Percentiles rank a stretch among this genome's conserved stretches.
phyloP scores from a whole-genome alignment of 495 filamentous ascomycete genomes.

The Penicillium samsonianum region DNA sequence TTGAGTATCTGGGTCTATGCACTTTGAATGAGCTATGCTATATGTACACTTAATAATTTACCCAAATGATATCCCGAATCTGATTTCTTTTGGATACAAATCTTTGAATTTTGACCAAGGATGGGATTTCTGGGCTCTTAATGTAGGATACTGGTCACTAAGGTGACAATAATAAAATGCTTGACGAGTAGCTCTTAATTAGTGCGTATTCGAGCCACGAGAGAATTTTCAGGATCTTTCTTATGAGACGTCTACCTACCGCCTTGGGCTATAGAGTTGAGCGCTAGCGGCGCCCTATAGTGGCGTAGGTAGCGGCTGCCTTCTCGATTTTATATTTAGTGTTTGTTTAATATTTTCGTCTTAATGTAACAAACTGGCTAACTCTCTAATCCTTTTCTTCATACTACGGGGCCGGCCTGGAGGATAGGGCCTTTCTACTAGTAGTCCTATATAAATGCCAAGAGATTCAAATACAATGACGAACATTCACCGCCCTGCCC shows the following conservation, averaged over 20 bases:
- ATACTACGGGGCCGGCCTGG: too few relatives aligned
- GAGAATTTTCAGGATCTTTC: not conserved
- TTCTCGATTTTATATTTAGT: too few relatives aligned
- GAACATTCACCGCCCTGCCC: conserved; percentile 6
- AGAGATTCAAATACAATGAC: conserved; percentile 9
- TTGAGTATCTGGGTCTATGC: not conserved
- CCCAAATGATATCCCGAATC: not conserved
- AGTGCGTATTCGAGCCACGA: not conserved
- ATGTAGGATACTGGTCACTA: not conserved
- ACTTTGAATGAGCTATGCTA: not conserved
- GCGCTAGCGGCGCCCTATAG: too few relatives aligned
- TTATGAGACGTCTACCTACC: not conserved
- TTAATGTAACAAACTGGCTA: too few relatives aligned
- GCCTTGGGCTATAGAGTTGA: too few relatives aligned
- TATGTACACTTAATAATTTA: not conserved
- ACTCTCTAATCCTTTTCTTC: too few relatives aligned
- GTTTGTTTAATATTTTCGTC: too few relatives aligned
- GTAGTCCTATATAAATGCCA: not conserved
- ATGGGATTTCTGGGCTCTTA: not conserved
- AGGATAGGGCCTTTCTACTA: too few relatives aligned
- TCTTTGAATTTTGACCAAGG: not conserved
- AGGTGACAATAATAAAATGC: not conserved
- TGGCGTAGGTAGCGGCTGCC: too few relatives aligned
- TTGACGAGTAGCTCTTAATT: not conserved
- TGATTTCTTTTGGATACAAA: conserved; percentile 7